phyloP scores from a whole-genome alignment of 2,329 filamentous ascomycete species.

The Xenosphaeropsis pyriputrescens region DNA sequence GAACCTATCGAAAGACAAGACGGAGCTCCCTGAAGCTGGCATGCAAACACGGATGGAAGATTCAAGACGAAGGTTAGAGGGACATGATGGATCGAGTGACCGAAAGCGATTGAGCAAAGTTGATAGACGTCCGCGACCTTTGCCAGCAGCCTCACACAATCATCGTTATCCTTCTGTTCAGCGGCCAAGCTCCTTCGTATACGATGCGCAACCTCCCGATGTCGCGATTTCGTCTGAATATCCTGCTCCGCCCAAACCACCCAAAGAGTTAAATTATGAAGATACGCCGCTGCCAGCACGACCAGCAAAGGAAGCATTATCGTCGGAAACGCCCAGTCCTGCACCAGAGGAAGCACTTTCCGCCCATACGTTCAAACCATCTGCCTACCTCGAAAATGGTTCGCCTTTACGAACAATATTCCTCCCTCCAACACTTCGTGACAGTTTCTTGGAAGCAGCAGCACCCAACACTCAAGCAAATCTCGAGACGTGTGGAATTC shows the following conservation, averaged over 20 bases:
- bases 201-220: slow-evolving; percentile 11
- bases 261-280: slow-evolving; percentile 9
- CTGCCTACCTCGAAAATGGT: slow-evolving; percentile 82
- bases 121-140: slow-evolving; percentile 6
- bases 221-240: slow-evolving; percentile 2
- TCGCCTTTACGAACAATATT: slow-evolving; percentile 78
- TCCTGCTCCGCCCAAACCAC: slow-evolving; percentile 10
- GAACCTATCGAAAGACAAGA: slow-evolving; percentile 20
- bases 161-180: slow-evolving; percentile 39
- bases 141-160: slow-evolving; percentile 9
- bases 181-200: slow-evolving; percentile 32
- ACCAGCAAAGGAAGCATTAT: slow-evolving; percentile 12
- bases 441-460: slow-evolving; percentile 61
- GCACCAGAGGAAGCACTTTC: background rate
- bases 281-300: slow-evolving; percentile 6
- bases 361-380: slow-evolving; percentile 62
- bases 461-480: slow-evolving; percentile 64
- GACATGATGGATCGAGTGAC: slow-evolving; percentile 11
- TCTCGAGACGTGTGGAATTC: slow-evolving; percentile 87
- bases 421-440: slow-evolving; percentile 61
- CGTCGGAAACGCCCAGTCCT: background rate
- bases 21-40: slow-evolving; percentile 22
- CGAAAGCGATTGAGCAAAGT: background rate
- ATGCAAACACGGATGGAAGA: slow-evolving; percentile 35
- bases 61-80: slow-evolving; percentile 25